Base-by-base conservation (phyloP, 345 rosid species). In the Eutrema yunnanense region DNA sequence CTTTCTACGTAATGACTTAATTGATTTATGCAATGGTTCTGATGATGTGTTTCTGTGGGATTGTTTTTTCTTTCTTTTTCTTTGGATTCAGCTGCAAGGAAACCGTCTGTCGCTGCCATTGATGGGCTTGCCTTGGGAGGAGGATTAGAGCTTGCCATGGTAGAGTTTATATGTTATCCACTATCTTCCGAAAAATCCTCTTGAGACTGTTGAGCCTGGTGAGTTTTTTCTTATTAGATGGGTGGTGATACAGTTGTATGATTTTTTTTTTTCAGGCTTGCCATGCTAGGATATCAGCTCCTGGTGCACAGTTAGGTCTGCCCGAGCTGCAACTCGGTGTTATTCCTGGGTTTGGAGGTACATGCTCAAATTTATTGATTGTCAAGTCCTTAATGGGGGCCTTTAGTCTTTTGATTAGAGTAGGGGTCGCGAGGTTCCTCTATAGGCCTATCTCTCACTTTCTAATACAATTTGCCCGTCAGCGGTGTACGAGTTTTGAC, bases 331-430 rank as follows among this genome's bases (percentile, higher is more conserved):
- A 87, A 60, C 91, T 95, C 0, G 99, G 99, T 54, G 10, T 92
- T 66, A 86, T 95, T 67, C 99, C 99, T 75, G 99, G 99, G 36
- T 90, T 92, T 85, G 99, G 99, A 83, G 99, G 98, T 94, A 85
- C 58, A 36, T 37, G 56, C 58, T 64, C 14, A 38, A 32, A 49
- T 76, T 64, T 37, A 12, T 53, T 61, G 34, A 49, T 12, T 51
- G n/a, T 51, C 32, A 58, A 9, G 46, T 67, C 26, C 37, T 37
- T 62, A 52, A 13, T 47, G 59, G 26, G 26, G 26, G 2, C 26
- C 26, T 22, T 22, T 22, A 22, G 26, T 22, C 26, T 22, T 22
- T 22, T 22, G 26, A 22, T 22, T 22, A 22, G 26, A 22, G 26
- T 22, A 22, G 26, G 26, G 26, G 26, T 22, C 26, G 2, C 26